Evolutionary conservation across 2,329 filamentous ascomycete genomes (phyloP), one percentile per base, ranked within the genome.

Genomic region (Talaromyces sp.): DNA sequence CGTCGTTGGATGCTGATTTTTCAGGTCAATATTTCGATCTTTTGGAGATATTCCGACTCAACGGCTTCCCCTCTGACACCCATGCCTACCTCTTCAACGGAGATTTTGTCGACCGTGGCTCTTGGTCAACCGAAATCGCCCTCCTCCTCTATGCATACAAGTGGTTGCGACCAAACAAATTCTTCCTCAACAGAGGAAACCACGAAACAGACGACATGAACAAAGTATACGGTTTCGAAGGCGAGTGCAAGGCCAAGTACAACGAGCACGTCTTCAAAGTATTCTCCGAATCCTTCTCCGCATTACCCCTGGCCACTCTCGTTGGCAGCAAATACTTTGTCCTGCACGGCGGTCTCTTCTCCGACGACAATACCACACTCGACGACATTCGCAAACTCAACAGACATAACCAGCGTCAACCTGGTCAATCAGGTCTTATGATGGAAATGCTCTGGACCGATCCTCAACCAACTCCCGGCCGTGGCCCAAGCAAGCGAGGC

Each of bases 381-480:
- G 92, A 98, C 70, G 94, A 99, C 75, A 96, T 99, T 70, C 88
- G 95, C 70, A 96, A 96, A 80, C 83, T 98, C 65, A 89, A 98
- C 79, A 85, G 94, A 69, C 93, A 97, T 80, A 88, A 87, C 76
- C 95, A 98, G 79, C 86, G 92, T 67, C 94, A 98, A 74, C 94
- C 95, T 2, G 95, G 95, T 37, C 95, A 99, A 77, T 82, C 90
- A 58, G 95, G 95, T 14, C 82, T 99, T 72, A 99, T 99, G 95
- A 99, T 99, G 95, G 95, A 99, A 80, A 99, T 99, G 95, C 86
- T 99, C 56, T 99, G 95, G 95, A 98, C 95, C 0, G 95, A 99
- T 75, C 95, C 95, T 2, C 95, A 99, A 77, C 85, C 90, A 0
- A 84, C 88, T 71, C 88, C 90, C 33, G 95, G 95, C 61, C 88